These are phyloP conservation scores for Pseudonitzschia multistriata DNA, from an alignment of 108 stramenopile genomes.

Conservation along the genomic window DNA sequence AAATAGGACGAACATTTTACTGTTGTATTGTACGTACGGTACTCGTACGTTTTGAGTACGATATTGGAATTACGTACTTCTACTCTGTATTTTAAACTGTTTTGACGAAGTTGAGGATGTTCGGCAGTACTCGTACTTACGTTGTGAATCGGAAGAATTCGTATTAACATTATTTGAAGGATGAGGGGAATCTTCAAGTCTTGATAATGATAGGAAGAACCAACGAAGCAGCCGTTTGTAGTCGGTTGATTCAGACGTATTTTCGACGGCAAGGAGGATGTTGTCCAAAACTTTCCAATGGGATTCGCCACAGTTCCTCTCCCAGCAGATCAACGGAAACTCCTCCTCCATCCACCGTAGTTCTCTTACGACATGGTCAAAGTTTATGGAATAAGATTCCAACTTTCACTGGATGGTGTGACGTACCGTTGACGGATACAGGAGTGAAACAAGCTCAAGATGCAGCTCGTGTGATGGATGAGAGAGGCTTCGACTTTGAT, in stretches of 20 bases:
- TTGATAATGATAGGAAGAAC: not conserved
- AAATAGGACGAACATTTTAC: too few species aligned
- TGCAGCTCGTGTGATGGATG: constrained; percentile 64
- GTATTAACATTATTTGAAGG: too few species aligned
- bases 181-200: too few species aligned
- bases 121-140: too few species aligned
- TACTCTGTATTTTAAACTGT: too few species aligned
- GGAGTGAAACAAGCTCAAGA: constrained; percentile 75
- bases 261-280: not conserved
- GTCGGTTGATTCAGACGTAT: not conserved
- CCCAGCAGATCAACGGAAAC: not conserved
- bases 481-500: constrained; percentile 53
- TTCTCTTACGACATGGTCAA: constrained; percentile 39
- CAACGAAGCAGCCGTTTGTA: not conserved
- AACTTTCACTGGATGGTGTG: constrained; percentile 72
- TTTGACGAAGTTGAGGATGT: too few species aligned
- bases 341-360: constrained; percentile 10
- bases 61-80: too few species aligned
- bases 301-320: not conserved
- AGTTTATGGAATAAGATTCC: constrained; percentile 29
- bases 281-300: not conserved
- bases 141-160: too few species aligned
- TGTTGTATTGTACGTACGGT: too few species aligned
- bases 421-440: constrained; percentile 75
- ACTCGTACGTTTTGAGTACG: too few species aligned